phyloP scores from a whole-genome alignment of 2,329 filamentous ascomycete species.

The Cercospora sp. region DNA sequence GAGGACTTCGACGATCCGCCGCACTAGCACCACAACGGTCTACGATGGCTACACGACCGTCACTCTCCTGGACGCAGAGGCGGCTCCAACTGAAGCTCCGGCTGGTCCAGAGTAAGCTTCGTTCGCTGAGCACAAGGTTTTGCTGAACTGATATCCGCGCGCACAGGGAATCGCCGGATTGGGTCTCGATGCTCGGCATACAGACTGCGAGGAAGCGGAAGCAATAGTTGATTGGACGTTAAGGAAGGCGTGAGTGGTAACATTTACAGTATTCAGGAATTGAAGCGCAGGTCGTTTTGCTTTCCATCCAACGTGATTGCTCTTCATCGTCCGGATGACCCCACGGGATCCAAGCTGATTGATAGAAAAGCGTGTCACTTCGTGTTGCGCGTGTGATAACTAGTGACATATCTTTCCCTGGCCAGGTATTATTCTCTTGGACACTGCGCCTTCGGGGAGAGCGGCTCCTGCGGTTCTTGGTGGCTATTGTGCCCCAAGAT shows the following conservation, averaged over 20 bases:
- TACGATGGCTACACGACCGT: conserved; percentile 27
- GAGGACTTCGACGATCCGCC: conserved; percentile 23
- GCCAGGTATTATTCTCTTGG: no score
- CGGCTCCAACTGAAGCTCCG: conserved; percentile 5
- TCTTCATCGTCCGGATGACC: neutral
- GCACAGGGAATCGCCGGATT: conserved; percentile 14
- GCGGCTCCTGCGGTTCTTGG: neutral
- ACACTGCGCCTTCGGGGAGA: neutral
- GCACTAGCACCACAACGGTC: conserved; percentile 28
- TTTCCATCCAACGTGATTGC: neutral
- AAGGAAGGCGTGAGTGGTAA: neutral
- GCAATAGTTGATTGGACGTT: neutral
- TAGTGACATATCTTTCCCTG: neutral
- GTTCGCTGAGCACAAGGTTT: neutral
- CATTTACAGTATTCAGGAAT: neutral
- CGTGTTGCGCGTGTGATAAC: neutral
- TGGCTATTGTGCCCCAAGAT: neutral
- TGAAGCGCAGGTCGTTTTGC: neutral
- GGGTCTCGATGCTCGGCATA: conserved; percentile 17
- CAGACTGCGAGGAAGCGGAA: conserved; percentile 13
- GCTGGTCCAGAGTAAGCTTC: neutral
- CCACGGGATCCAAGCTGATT: neutral
- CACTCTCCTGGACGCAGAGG: conserved; percentile 18
- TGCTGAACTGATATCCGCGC: neutral
- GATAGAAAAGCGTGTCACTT: neutral